Conservation (phyloP, 495 filamentous ascomycete genomes). For the Xylaria cubensis region DNA sequence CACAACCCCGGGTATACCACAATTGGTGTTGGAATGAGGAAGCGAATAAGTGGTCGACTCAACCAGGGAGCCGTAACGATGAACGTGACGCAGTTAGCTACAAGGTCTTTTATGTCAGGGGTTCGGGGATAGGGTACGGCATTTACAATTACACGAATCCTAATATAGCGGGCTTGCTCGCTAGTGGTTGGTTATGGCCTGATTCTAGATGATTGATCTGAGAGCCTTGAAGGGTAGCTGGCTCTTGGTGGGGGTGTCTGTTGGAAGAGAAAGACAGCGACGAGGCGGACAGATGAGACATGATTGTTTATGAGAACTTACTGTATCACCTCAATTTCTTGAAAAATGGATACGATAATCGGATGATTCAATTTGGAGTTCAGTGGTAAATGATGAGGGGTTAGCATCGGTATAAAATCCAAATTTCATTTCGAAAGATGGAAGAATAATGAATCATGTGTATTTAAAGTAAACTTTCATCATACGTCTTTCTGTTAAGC, state of each 20-base stretch:
- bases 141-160: neutral
- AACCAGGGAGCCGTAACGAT: neutral
- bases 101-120: neutral
- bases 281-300: slow-evolving; percentile 7
- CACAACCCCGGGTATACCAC: neutral
- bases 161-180: neutral
- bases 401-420: neutral
- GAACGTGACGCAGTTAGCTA: neutral
- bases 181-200: neutral
- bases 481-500: neutral
- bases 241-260: neutral
- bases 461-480: neutral
- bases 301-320: neutral
- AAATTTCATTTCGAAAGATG: neutral
- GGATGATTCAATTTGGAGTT: neutral
- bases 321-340: neutral
- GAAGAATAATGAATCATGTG: neutral
- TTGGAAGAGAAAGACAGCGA: neutral
- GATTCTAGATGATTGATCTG: neutral
- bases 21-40: neutral
- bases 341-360: neutral
- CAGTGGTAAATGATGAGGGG: neutral
- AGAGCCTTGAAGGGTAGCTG: neutral
- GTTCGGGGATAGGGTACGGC: neutral
- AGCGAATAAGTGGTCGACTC: neutral